Evolutionary conservation across 495 filamentous ascomycete genomes (phyloP).

Genomic region (Tuber umbilicatum): DNA sequence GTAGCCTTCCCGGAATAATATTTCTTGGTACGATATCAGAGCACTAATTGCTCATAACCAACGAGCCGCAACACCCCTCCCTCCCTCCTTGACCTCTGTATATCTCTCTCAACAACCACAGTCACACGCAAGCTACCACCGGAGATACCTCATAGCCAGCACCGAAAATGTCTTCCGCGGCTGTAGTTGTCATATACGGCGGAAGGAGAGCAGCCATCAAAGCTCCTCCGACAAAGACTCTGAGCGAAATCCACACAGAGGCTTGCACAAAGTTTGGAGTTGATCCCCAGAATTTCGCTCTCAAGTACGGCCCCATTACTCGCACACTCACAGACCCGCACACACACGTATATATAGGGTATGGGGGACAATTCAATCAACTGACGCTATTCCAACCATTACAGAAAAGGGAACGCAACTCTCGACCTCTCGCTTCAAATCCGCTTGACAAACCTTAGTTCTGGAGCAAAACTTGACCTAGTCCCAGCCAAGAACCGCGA

Average conservation of each 20-base stretch:
- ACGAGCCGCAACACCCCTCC: neutral
- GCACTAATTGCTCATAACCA: neutral
- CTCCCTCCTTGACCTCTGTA: neutral
- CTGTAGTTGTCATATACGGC: conserved; percentile 80
- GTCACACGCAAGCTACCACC: neutral
- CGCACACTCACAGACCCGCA: neutral
- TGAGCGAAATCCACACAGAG: conserved; percentile 78
- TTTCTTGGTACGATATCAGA: neutral
- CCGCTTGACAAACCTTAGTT: conserved; percentile 75
- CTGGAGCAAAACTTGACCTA: conserved; percentile 88
- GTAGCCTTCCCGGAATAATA: neutral
- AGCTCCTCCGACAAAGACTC: conserved; percentile 66
- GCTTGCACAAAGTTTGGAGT: conserved; percentile 74
- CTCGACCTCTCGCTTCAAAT: conserved; percentile 77
- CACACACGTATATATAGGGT: neutral
- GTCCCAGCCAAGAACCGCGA: conserved; percentile 53
- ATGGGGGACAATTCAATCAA: conserved; percentile 10
- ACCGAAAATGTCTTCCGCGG: conserved; percentile 62
- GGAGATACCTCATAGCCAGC: neutral
- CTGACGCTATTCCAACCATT: conserved; percentile 14
- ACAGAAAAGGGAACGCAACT: conserved; percentile 69
- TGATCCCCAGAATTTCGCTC: conserved; percentile 62
- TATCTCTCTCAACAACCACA: neutral
- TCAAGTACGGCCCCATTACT: conserved; percentile 57
- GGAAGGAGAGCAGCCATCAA: conserved; percentile 70